phyloP scores from a whole-genome alignment of 257 asterid genomes.

The Gentiana dahurica region DNA sequence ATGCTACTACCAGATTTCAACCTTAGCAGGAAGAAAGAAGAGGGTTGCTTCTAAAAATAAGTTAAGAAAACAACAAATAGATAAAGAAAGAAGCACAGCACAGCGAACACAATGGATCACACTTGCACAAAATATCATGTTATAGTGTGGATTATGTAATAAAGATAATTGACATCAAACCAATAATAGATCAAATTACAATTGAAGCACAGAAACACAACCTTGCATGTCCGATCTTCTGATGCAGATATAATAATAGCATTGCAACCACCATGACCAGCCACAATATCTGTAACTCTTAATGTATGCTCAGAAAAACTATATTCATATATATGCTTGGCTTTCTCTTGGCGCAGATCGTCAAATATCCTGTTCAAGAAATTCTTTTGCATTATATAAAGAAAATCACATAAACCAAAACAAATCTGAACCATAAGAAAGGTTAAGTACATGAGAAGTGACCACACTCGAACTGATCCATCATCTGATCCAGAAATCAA shows the following conservation, averaged over 20 bases:
- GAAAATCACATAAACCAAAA: not conserved
- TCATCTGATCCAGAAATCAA: conserved; percentile 88
- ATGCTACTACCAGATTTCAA: no score
- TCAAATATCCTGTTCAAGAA: conserved; percentile 64
- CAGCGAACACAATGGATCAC: no score
- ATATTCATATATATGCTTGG: conserved; percentile 51
- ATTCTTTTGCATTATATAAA: not conserved
- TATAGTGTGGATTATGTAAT: no score
- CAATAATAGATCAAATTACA: conserved; percentile 1
- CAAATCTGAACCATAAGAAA: not conserved
- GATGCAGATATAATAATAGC: conserved; percentile 80
- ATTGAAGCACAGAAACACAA: conserved; percentile 6
- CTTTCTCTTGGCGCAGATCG: conserved; percentile 41
- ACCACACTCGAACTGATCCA: conserved; percentile 96
- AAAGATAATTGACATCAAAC: not conserved
- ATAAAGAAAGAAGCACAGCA: no score
- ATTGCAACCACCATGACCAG: conserved; percentile 68
- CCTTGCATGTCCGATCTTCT: conserved; percentile 99
- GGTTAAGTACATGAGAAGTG: conserved; percentile 54
- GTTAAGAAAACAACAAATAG: no score
- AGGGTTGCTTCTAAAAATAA: no score
- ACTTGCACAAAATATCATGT: no score
- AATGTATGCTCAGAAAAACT: conserved; percentile 75
- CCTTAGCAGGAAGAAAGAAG: no score
- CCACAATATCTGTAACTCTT: conserved; percentile 66